Percentiles rank a stretch among this genome's conserved stretches.
These are phyloP conservation scores for Nannochloropsis gaditana DNA, from an alignment of 108 stramenopile species.

Conservation along the genomic window DNA sequence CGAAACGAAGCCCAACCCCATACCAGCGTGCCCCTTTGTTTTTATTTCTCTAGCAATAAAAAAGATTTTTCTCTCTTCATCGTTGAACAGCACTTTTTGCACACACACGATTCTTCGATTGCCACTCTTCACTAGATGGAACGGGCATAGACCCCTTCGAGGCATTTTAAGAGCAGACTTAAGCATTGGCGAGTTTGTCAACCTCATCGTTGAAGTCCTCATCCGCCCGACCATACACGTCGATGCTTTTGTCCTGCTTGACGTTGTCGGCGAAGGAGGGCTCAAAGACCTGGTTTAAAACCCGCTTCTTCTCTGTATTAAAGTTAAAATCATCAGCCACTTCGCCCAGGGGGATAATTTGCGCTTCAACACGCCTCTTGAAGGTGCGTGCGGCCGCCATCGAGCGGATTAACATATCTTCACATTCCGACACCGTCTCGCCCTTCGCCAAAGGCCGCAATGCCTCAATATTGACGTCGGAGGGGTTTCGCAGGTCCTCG, in stretches of 20 bases:
- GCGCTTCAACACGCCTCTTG: slow-evolving; percentile 40
- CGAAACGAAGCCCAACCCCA: too few relatives aligned
- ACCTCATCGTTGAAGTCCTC: slow-evolving; percentile 26
- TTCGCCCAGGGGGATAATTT: slow-evolving; percentile 18
- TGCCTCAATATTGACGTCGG: slow-evolving; percentile 39
- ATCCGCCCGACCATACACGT: slow-evolving; percentile 44
- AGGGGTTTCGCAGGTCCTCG: slow-evolving; percentile 21
- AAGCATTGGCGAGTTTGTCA: background rate
- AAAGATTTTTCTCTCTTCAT: too few relatives aligned
- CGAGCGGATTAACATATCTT: slow-evolving; percentile 33
- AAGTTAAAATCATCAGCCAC: slow-evolving; percentile 43
- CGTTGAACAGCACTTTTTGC: too few relatives aligned
- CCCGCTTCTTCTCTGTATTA: slow-evolving; percentile 39
- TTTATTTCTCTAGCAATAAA: too few relatives aligned
- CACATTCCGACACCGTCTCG: slow-evolving; percentile 28
- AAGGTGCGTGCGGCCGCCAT: slow-evolving; percentile 45
- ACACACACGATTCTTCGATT: too few relatives aligned
- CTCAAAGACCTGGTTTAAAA: slow-evolving; percentile 47
- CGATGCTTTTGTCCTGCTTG: slow-evolving; percentile 51
- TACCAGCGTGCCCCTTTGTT: too few relatives aligned
- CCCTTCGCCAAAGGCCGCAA: slow-evolving; percentile 27
- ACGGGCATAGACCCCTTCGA: too few relatives aligned
- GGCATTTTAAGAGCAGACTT: background rate
- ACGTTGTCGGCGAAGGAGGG: slow-evolving; percentile 50
- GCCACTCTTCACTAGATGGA: too few relatives aligned